Evolutionary conservation across 1,139 yeast species (phyloP), one percentile per base, ranked within the genome.

Genomic region (Taphrina populina): DNA sequence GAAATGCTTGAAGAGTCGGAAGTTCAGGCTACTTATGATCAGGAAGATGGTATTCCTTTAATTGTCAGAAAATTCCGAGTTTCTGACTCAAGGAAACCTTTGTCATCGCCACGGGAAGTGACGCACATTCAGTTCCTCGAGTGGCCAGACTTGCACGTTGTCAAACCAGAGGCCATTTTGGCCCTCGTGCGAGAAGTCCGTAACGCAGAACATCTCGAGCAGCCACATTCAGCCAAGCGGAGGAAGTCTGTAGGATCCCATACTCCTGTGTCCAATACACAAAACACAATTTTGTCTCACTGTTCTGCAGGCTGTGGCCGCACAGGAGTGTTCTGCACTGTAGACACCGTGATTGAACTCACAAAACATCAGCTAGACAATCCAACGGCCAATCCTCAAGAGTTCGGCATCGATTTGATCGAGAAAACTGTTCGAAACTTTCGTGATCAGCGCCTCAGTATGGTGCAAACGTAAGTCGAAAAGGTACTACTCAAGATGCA

Each of bases 281-380:
- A 34, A n/a, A 59, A 68, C 0, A 83, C 85, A 1, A 71, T 83
- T 0, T 69, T 85, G 26, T 86, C 86, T 7, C 95, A 88, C 68
- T 87, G 96, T 67, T 82, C 90, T 3, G 95, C 96, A 0, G 96
- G 96, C 0, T 87, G 95, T 69, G 96, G 96, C 2, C 77, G 96
- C 62, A 87, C 95, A 0, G 95, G 96, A 1, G 86, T 90, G 0
- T 84, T 86, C 62, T 83, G 88, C 58, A 77, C 94, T 0, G 75
- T 85, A 34, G 95, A 87, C 68, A 74, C 84, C 13, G 72, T 84
- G 23, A 66, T 83, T 33, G 80, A 78, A 60, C 67, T 79, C 8
- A 64, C 78, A 45, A 66, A 61, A 10, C 63, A 61, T 17, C 62
- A 35, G 41, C 17, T 27, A 23, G 27, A 35, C 19, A 24, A 29